Evolutionary conservation across 2,329 filamentous ascomycete species (phyloP).

Genomic region (Pseudomassariella vexata): DNA sequence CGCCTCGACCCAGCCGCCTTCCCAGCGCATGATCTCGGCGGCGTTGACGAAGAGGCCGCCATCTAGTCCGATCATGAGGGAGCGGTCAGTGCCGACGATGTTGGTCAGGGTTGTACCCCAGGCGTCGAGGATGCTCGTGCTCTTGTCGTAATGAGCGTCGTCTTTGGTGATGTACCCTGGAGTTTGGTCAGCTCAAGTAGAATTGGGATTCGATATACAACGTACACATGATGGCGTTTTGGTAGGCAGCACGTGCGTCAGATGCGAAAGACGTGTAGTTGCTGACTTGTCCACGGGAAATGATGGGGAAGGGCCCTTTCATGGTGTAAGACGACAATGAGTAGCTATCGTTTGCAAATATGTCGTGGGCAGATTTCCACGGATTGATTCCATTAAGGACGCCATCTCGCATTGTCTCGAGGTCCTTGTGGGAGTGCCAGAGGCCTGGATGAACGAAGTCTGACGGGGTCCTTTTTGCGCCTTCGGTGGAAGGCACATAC

Average conservation of each 20-base stretch:
- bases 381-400: conserved; percentile 12
- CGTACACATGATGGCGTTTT: conserved; percentile 36
- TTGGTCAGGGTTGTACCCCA: conserved; percentile 27
- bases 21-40: conserved; percentile 38
- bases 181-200: no score
- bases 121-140: conserved; percentile 29
- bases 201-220: no score
- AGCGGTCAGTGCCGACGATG: conserved; percentile 27
- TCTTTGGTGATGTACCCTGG: conserved; percentile 34
- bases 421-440: conserved; percentile 26
- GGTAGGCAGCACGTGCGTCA: conserved; percentile 31
- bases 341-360: conserved; percentile 11
- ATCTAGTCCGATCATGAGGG: conserved; percentile 31
- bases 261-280: conserved; percentile 30
- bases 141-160: conserved; percentile 25
- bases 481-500: no score
- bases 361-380: conserved; percentile 11
- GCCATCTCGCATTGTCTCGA: conserved; percentile 21
- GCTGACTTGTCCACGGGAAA: conserved; percentile 24
- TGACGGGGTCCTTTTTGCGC: no score
- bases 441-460: conserved; percentile 25
- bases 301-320: conserved; percentile 22
- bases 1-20: conserved; percentile 30
- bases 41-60: conserved; percentile 34
- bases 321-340: conserved; percentile 13